Evolutionary conservation across 306 rosid genomes (phyloP).

Genomic region (Fragaria nilgerrensis): DNA sequence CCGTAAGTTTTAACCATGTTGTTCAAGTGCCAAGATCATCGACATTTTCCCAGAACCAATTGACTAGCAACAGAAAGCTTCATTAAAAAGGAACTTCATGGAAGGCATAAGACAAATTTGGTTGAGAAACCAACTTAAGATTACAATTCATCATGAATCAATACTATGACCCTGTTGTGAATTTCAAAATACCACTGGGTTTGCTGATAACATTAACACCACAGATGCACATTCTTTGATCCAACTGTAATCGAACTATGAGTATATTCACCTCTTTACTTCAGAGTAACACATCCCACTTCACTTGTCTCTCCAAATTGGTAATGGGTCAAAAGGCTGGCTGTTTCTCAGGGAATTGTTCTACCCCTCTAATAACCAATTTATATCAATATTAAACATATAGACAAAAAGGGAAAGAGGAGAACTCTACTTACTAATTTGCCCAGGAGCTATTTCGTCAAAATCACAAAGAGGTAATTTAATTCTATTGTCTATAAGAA

Average conservation of each 20-base stretch:
- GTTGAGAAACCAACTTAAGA: neutral
- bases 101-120: neutral
- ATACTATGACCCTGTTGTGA: neutral
- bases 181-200: neutral
- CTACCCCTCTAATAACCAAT: neutral
- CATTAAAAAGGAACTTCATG: neutral
- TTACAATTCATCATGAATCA: neutral
- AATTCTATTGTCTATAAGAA: slow-evolving; percentile 64
- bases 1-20: neutral
- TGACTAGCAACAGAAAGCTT: neutral
- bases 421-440: slow-evolving; percentile 9
- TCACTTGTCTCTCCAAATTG: neutral
- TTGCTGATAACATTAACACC: neutral
- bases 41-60: neutral
- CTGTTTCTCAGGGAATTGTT: neutral
- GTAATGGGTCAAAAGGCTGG: neutral
- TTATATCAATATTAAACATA: neutral
- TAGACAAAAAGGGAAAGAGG: neutral
- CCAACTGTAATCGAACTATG: neutral
- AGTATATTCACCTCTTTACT: neutral
- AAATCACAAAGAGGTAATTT: slow-evolving; percentile 56
- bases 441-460: slow-evolving; percentile 31
- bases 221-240: neutral
- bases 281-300: neutral
- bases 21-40: neutral